Evolutionary conservation across 2,329 filamentous ascomycete species (phyloP).

Genomic region (Sporothrix dimorphospora): DNA sequence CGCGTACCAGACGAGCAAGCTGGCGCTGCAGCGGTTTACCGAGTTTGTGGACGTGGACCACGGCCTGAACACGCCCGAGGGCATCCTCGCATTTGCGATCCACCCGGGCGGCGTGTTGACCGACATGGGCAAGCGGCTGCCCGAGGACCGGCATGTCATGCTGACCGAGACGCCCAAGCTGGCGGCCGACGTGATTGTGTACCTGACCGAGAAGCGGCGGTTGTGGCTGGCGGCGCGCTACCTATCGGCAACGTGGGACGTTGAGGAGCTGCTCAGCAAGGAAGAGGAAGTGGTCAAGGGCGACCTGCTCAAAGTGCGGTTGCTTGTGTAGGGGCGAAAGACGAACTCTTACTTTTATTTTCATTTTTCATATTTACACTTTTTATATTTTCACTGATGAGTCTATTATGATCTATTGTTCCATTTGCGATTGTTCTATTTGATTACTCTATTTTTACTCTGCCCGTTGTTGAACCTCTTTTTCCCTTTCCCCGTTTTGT

Average conservation of each 20-base stretch:
- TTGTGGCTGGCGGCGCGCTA: constrained; percentile 36
- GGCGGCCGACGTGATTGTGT: constrained; percentile 36
- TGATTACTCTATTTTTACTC: neutral
- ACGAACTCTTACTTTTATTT: neutral
- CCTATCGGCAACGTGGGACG: constrained; percentile 35
- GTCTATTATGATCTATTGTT: neutral
- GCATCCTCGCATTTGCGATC: constrained; percentile 46
- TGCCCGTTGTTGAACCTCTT: neutral
- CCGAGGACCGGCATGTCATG: constrained; percentile 32
- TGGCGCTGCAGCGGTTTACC: constrained; percentile 48
- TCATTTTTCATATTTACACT: too few species aligned
- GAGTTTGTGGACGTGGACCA: constrained; percentile 52
- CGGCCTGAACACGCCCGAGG: constrained; percentile 38
- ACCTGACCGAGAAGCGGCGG: constrained; percentile 33
- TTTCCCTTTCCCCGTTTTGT: neutral
- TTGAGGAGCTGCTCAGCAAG: constrained; percentile 35
- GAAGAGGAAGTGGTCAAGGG: constrained; percentile 34
- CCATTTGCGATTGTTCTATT: neutral
- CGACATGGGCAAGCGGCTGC: constrained; percentile 46
- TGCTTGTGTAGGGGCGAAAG: constrained; percentile 28
- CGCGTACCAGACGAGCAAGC: constrained; percentile 52
- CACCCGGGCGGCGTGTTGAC: constrained; percentile 54
- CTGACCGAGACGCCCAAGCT: constrained; percentile 36
- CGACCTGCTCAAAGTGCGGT: constrained; percentile 34
- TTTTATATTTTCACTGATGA: neutral